phyloP scores from a whole-genome alignment of 1,284 basidiomycete genomes.

The Leccinum glutinopallens region DNA sequence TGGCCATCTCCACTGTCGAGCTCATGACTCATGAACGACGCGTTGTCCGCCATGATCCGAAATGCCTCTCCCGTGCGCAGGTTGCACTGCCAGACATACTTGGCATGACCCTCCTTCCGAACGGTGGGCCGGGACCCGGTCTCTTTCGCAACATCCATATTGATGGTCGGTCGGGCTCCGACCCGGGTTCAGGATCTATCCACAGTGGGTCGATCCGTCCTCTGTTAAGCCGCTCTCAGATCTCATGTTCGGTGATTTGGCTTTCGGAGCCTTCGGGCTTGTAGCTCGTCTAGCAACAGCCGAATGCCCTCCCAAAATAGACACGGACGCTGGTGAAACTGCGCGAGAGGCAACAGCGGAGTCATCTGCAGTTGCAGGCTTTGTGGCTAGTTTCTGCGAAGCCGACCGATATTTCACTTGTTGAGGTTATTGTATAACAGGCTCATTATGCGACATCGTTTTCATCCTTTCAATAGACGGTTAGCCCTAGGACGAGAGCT shows the following conservation, averaged over 20 bases:
- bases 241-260: slow-evolving; percentile 37
- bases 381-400: slow-evolving; percentile 36
- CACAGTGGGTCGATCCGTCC: too few species aligned
- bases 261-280: slow-evolving; percentile 68
- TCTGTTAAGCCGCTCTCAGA: too few species aligned
- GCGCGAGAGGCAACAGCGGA: slow-evolving; percentile 48
- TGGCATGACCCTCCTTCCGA: too few species aligned
- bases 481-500: slow-evolving; percentile 11
- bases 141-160: too few species aligned
- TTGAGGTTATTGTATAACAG: slow-evolving; percentile 58
- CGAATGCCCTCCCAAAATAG: slow-evolving; percentile 65
- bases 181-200: too few species aligned
- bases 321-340: slow-evolving; percentile 55
- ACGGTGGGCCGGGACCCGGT: too few species aligned
- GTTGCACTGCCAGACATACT: too few species aligned
- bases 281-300: slow-evolving; percentile 80
- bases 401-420: slow-evolving; percentile 35
- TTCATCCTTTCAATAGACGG: slow-evolving; percentile 49
- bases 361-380: slow-evolving; percentile 36
- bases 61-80: too few species aligned
- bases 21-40: too few species aligned
- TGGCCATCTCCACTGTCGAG: too few species aligned
- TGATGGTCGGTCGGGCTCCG: too few species aligned
- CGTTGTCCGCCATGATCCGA: too few species aligned
- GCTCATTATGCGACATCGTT: slow-evolving; percentile 58